A percentile compares a stretch with the other conserved stretches of the same genome.
phyloP scores from a whole-genome alignment of 73 alveolate genomes.

The Tetrahymena elliotti region DNA sequence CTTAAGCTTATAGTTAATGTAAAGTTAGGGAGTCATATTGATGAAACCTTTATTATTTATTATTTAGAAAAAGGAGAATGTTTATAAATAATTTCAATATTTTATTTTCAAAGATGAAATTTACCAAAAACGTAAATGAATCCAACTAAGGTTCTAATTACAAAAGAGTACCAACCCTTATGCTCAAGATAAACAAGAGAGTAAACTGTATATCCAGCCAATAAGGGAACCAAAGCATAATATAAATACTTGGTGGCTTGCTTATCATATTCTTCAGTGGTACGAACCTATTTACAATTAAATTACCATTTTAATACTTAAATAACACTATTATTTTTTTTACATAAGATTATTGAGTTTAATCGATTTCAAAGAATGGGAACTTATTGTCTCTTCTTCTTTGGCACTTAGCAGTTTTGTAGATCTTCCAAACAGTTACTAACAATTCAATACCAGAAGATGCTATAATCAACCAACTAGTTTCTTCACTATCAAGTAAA shows the following conservation, averaged over 20 bases:
- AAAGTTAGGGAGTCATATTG: conserved; percentile 97
- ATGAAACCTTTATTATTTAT: conserved; percentile 70
- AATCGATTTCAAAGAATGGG: conserved; percentile 39
- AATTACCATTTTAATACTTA: background rate
- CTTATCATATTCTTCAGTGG: conserved; percentile 70
- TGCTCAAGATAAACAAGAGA: conserved; percentile 64
- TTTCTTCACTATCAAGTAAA: conserved; percentile 58
- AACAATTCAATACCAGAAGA: conserved; percentile 52
- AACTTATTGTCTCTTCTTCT: conserved; percentile 24
- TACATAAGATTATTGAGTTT: conserved; percentile 42
- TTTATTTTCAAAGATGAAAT: background rate
- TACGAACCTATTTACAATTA: background rate
- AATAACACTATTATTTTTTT: background rate
- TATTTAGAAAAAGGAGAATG: background rate
- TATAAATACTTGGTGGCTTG: conserved; percentile 65
- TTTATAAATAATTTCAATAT: background rate
- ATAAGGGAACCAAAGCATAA: conserved; percentile 65
- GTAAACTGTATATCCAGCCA: conserved; percentile 63
- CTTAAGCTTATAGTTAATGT: conserved; percentile 93
- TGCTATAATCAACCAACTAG: conserved; percentile 53
- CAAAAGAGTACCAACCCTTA: conserved; percentile 80
- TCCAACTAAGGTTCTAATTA: conserved; percentile 73
- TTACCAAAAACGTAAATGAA: conserved; percentile 63
- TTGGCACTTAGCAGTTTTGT: conserved; percentile 48
- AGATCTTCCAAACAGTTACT: conserved; percentile 60